These are phyloP conservation scores for Aspergillus ruber DNA, from an alignment of 2,329 filamentous ascomycete genomes.

Conservation along the genomic window DNA sequence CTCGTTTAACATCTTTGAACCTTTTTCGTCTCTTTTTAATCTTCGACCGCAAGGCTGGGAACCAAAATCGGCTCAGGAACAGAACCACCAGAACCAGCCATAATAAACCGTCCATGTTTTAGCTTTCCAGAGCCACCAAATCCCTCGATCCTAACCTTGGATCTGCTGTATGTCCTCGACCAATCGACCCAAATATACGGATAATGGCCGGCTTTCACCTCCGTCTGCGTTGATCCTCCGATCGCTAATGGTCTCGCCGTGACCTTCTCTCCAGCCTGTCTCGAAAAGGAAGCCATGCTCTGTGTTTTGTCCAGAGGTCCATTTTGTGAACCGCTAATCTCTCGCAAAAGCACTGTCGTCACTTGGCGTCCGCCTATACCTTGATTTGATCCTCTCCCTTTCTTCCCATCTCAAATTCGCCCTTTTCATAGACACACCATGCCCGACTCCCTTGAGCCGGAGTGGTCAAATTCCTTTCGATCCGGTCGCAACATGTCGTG, in stretches of 20 bases:
- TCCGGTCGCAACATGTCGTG: constrained; percentile 21
- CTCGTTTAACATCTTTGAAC: background rate
- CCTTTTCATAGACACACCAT: constrained; percentile 12
- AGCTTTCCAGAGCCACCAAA: background rate
- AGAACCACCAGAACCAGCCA: background rate
- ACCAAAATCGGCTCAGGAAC: background rate
- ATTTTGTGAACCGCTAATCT: constrained; percentile 14
- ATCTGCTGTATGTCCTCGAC: background rate
- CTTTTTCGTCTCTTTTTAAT: background rate
- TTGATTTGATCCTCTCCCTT: constrained; percentile 6
- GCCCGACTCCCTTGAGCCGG: constrained; percentile 27
- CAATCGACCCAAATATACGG: background rate
- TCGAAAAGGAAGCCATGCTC: constrained; percentile 19
- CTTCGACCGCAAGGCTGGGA: background rate
- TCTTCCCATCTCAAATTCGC: background rate
- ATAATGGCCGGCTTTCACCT: background rate
- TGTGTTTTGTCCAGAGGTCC: constrained; percentile 12
- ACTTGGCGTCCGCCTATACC: constrained; percentile 19
- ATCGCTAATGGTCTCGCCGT: constrained; percentile 1
- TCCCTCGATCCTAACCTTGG: background rate
- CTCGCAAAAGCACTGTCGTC: constrained; percentile 9
- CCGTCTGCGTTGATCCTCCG: background rate
- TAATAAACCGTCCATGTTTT: too few relatives aligned
- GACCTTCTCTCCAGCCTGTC: background rate
- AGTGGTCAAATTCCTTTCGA: constrained; percentile 22